Percentiles rank a stretch among this genome's conserved stretches.
Evolutionary conservation across 2,329 filamentous ascomycete species (phyloP).

Genomic region (Penicillium brasilianum): DNA sequence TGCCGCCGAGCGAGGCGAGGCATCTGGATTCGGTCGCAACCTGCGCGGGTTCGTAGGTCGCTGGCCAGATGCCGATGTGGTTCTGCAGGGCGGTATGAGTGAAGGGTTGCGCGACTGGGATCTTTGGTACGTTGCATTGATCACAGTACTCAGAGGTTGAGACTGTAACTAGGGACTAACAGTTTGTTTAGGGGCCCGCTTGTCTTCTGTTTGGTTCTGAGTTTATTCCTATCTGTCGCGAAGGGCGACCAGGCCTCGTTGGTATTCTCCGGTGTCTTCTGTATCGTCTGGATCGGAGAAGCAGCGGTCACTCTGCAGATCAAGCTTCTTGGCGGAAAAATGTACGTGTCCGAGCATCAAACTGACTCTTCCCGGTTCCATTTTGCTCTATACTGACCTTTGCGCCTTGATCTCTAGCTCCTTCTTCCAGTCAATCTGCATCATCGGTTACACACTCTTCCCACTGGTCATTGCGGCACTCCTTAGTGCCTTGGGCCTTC

Average conservation of each 20-base stretch:
- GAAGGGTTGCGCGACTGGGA: constrained; percentile 95
- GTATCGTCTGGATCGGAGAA: constrained; percentile 95
- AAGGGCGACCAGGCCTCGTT: constrained; percentile 79
- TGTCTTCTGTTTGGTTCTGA: constrained; percentile 88
- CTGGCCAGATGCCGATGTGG: constrained; percentile 71
- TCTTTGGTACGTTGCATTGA: constrained; percentile 66
- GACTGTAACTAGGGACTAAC: constrained; percentile 5
- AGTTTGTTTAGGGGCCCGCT: constrained; percentile 72
- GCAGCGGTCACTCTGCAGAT: constrained; percentile 98
- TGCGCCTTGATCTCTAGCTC: constrained; percentile 64
- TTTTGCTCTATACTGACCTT: constrained; percentile 21
- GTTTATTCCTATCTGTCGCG: constrained; percentile 84
- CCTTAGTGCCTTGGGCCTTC: constrained; percentile 80
- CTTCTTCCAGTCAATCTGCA: constrained; percentile 96
- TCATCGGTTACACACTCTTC: constrained; percentile 98
- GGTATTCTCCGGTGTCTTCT: constrained; percentile 96
- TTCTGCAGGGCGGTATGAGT: constrained; percentile 75
- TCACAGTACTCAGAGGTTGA: not conserved
- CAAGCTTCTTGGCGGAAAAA: constrained; percentile 92
- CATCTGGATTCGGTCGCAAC: constrained; percentile 51
- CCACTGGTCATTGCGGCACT: constrained; percentile 91
- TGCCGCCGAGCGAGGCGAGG: constrained; percentile 63
- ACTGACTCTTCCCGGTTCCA: not conserved
- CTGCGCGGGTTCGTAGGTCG: constrained; percentile 63
- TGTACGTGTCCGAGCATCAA: constrained; percentile 65